Base-by-base conservation (phyloP, 2,329 filamentous ascomycete species). In the Calonectria multiphialidica region DNA sequence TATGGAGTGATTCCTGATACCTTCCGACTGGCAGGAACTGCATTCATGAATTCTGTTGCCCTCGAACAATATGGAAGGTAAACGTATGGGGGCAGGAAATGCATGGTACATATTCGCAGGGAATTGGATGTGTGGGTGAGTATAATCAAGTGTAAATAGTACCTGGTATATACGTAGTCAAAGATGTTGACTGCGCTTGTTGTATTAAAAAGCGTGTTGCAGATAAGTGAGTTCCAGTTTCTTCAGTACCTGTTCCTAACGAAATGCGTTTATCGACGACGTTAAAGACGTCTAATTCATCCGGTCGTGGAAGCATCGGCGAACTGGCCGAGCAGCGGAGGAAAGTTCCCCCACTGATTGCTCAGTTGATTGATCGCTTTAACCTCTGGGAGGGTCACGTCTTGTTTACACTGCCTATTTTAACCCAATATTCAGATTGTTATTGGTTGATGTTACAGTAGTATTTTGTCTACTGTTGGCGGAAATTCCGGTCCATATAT, bases 21-120 rank as follows among this genome's bases (percentile, higher is more conserved):
- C n/a, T 70, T 77, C 23, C 62, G 76, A 18, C 55, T 78, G 15
- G 74, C 76, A 0, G 75, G 72, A 0, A 78, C 76, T 16, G 71
- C 70, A 0, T 78, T 76, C 3, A 76, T 78, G 37, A 76, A 77
- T 35, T 74, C 70, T 21, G 63, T 77, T n/a, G 37, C 76, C 0
- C 61, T 45, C 2, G 72, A 78, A 0, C 75, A 77, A 25, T 77
- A 71, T 28, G 76, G 76, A 15, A 42, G 72, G 25, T 78, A 57
- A 68, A 33, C 47, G 21, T 40, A 16, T 57, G 1, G 44, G 45
- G 50, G 40, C 42, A 21, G 8, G 18, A 45, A 21, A 23, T 21
- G n/a, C 10, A n/a, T 18, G 40, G 40, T 42, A 18, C 15, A 42
- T 15, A 42, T 18, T 5, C 40, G 40, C 12, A 2, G 15, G n/a